phyloP scores from a whole-genome alignment of 2,329 filamentous ascomycete genomes.

The Hypoxylon sp. region DNA sequence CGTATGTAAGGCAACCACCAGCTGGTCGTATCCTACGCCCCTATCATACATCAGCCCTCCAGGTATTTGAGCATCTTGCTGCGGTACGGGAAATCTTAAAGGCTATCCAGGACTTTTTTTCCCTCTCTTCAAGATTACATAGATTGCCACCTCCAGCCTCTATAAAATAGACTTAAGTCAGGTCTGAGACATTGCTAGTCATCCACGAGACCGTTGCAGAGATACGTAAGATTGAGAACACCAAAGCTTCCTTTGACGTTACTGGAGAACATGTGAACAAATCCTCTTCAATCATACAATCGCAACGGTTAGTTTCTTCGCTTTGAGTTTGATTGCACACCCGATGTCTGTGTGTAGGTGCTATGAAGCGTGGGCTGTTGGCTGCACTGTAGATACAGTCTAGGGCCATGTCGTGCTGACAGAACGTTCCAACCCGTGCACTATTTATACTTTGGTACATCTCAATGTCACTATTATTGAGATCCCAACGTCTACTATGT shows the following conservation, averaged over 20 bases:
- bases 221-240: conserved; percentile 25
- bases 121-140: conserved; percentile 9
- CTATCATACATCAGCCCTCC: conserved; percentile 38
- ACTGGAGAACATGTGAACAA: conserved; percentile 15
- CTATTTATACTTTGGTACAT: conserved; percentile 31
- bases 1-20: conserved; percentile 30
- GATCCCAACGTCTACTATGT: conserved; percentile 12
- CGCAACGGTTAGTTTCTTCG: conserved; percentile 17
- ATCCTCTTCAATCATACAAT: conserved; percentile 20
- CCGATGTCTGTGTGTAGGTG: conserved; percentile 22
- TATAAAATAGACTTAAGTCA: conserved; percentile 35
- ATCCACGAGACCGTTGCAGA: conserved; percentile 22
- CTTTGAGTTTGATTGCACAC: conserved; percentile 13
- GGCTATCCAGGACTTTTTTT: conserved; percentile 28
- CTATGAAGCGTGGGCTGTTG: conserved; percentile 1
- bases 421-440: conserved; percentile 27
- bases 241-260: conserved; percentile 21
- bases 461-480: conserved; percentile 12
- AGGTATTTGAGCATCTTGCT: conserved; percentile 24
- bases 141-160: conserved; percentile 19
- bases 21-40: conserved; percentile 22
- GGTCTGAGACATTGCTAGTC: conserved; percentile 16
- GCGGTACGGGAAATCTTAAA: conserved; percentile 37
- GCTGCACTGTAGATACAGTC: conserved; percentile 5
- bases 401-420: conserved; percentile 16